phyloP scores from a whole-genome alignment of 176 grass and related monocot species.

The Phoenix dactylifera region DNA sequence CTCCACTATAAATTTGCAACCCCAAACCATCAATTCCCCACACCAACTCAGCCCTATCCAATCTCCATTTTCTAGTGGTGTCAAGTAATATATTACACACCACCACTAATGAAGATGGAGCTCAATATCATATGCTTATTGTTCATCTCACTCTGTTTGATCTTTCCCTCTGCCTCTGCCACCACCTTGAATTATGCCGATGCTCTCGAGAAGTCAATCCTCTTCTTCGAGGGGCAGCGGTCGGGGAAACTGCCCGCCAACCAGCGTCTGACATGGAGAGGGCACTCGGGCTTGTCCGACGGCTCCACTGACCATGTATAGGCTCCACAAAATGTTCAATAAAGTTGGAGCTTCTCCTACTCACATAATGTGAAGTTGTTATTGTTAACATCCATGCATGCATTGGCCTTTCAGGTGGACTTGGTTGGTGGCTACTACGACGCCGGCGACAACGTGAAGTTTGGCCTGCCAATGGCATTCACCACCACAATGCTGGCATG shows the following conservation, averaged over 20 bases:
- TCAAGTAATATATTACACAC: too few relatives aligned
- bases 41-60: background rate
- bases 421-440: slow-evolving; percentile 68
- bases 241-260: slow-evolving; percentile 50
- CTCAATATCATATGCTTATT: background rate
- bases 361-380: background rate
- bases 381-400: background rate
- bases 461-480: slow-evolving; percentile 83
- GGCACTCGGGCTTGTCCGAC: slow-evolving; percentile 47
- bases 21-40: background rate
- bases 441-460: slow-evolving; percentile 78
- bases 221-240: slow-evolving; percentile 94
- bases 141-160: background rate
- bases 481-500: slow-evolving; percentile 68
- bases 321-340: background rate
- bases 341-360: background rate
- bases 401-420: slow-evolving; percentile 28
- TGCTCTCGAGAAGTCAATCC: slow-evolving; percentile 79
- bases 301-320: slow-evolving; percentile 45
- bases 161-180: background rate
- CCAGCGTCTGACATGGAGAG: slow-evolving; percentile 32
- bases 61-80: background rate
- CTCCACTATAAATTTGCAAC: slow-evolving; percentile 18
- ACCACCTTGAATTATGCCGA: slow-evolving; percentile 66
- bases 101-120: background rate